Base-by-base conservation (phyloP, 2,329 filamentous ascomycete species). In the Fusarium sp. region DNA sequence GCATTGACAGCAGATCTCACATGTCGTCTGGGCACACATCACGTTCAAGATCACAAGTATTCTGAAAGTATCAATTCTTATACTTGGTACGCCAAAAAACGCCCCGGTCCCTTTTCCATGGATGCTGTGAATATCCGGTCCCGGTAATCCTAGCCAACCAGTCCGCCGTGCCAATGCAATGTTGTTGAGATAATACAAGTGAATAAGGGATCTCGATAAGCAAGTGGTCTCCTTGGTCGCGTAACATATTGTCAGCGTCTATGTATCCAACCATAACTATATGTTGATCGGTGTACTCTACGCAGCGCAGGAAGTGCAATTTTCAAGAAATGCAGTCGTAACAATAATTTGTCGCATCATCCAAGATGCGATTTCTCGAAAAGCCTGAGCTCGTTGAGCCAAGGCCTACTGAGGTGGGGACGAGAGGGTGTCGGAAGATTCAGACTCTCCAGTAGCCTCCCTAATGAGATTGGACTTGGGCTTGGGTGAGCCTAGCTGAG, bases 371-470 rank as follows among this genome's bases (percentile, higher is more conserved):
- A 27, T 29, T 27, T 15, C 9, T 49, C n/a, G 46, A 43, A 14
- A 40, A 49, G 34, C 44, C 27, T 24, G n/a, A 18, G 20, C 29
- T n/a, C 11, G 16, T 38, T 32, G 25, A 45, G 27, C 47, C n/a
- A 43, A 34, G 38, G 12, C 30, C 34, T 72, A 72, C 47, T 60
- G 70, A 27, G 85, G 85, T 20, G 87, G 87, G 18, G 87, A 88
- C 1, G 87, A 89, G 63, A 88, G 76, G 0, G 85, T 85, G 20
- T 84, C 87, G 1, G 86, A 88, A 43, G 86, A 88, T 73, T 89
- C 87, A 18, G 86, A 88, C 66, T 84, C 85, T 44, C 79, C 83
- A 49, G 88, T 87, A 20, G 82, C 81, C 46, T 84, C 81, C 46
- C 82, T 82, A 20, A 84, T 84, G 66, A 82, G 84, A 73, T 60